These are phyloP conservation scores for Pleurostoma richardsiae DNA, from an alignment of 2,329 filamentous ascomycete species.

Conservation along the genomic window DNA sequence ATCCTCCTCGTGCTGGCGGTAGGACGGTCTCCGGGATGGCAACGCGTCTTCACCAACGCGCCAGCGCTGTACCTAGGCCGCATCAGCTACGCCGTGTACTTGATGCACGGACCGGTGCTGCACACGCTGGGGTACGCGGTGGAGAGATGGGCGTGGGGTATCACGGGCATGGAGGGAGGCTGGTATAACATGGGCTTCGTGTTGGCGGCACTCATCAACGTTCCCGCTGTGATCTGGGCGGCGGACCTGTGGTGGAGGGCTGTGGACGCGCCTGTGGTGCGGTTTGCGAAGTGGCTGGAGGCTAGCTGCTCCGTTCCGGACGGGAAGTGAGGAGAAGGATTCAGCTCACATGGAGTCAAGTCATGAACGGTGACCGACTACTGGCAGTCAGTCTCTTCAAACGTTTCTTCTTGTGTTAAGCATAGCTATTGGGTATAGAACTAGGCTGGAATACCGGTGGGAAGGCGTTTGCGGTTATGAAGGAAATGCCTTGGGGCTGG, in stretches of 20 bases:
- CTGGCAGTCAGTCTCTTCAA: too few relatives aligned
- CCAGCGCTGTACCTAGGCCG: constrained; percentile 53
- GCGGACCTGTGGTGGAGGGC: constrained; percentile 52
- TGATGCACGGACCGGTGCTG: constrained; percentile 54
- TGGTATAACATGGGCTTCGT: constrained; percentile 41
- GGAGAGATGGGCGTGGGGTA: constrained; percentile 39
- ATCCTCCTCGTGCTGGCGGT: constrained; percentile 46
- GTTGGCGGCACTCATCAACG: constrained; percentile 39
- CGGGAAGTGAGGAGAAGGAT: too few relatives aligned
- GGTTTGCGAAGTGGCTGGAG: constrained; percentile 53
- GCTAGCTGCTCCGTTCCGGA: constrained; percentile 20
- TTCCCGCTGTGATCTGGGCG: constrained; percentile 48
- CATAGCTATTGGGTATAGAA: too few relatives aligned
- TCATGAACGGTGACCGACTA: too few relatives aligned
- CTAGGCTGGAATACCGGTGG: too few relatives aligned
- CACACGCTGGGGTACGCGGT: constrained; percentile 48
- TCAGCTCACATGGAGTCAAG: too few relatives aligned
- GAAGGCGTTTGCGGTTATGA: too few relatives aligned
- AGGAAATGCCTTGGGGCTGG: too few relatives aligned
- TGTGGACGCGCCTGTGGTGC: constrained; percentile 51
- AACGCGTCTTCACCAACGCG: constrained; percentile 42
- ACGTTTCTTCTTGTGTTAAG: too few relatives aligned
- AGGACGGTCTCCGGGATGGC: constrained; percentile 39
- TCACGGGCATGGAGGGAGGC: constrained; percentile 40
- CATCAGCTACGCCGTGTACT: constrained; percentile 56